Evolutionary conservation across 371 early-diverging fungal genomes (phyloP).

Genomic region (Mortierella sp.): DNA sequence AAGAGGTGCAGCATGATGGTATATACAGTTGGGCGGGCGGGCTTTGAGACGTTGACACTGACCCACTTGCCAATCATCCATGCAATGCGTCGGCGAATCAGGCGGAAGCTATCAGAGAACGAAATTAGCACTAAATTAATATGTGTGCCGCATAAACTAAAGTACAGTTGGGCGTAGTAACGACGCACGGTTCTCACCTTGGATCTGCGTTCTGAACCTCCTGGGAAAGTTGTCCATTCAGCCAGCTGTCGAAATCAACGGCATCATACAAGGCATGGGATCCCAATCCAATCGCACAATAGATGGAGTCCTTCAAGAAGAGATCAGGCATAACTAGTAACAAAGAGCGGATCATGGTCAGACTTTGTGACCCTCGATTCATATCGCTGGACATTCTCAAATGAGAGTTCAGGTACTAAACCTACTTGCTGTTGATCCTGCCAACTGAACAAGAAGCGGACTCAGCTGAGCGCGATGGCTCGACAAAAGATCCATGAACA

Average conservation of each 20-base stretch:
- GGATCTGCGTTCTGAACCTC: conserved; percentile 69
- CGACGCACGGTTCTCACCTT: conserved; percentile 42
- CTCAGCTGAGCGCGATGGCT: conserved; percentile 72
- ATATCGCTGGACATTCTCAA: not conserved
- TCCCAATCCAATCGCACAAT: conserved; percentile 84
- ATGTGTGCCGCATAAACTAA: not conserved
- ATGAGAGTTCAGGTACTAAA: not conserved
- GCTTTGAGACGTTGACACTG: conserved; percentile 78
- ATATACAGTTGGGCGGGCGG: conserved; percentile 77
- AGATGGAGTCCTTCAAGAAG: conserved; percentile 86
- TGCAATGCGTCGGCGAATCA: conserved; percentile 83
- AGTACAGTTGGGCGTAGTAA: not conserved
- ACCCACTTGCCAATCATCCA: conserved; percentile 93
- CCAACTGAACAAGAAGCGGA: conserved; percentile 74
- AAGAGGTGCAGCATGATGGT: conserved; percentile 78
- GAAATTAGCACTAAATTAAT: not conserved
- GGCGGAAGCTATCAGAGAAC: conserved; percentile 60
- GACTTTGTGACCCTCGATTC: not conserved
- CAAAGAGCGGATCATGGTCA: not conserved
- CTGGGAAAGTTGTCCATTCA: conserved; percentile 66
- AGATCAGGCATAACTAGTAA: conserved; percentile 64
- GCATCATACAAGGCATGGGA: conserved; percentile 87
- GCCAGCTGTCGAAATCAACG: conserved; percentile 87
- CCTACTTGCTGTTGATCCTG: conserved; percentile 74
- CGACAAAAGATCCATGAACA: conserved; percentile 82